A percentile compares a stretch with the other conserved stretches of the same genome.
These are phyloP conservation scores for Clitopilus hobsonii DNA, from an alignment of 768 basidiomycete species.

Conservation along the genomic window DNA sequence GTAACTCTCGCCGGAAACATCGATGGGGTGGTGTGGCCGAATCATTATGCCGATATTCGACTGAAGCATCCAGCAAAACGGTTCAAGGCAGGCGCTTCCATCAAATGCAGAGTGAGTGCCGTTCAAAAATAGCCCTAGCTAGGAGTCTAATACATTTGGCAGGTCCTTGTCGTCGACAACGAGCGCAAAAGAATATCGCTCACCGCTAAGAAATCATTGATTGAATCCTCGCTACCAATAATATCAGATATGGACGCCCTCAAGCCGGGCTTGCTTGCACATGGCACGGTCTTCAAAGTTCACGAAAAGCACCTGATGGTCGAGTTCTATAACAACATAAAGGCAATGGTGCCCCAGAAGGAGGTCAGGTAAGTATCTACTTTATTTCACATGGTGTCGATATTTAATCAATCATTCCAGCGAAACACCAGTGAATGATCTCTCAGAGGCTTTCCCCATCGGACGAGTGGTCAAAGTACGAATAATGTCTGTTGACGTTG, in stretches of 20 bases:
- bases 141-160: background rate
- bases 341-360: constrained; percentile 72
- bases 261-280: constrained; percentile 63
- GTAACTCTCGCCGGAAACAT: constrained; percentile 83
- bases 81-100: constrained; percentile 76
- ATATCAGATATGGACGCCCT: constrained; percentile 63
- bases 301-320: constrained; percentile 76
- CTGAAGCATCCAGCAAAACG: constrained; percentile 90
- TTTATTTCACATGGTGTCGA: too few species aligned
- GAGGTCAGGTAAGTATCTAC: constrained; percentile 70
- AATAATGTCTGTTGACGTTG: constrained; percentile 58
- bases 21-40: constrained; percentile 91
- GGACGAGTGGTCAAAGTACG: constrained; percentile 86
- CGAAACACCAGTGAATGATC: constrained; percentile 54
- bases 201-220: constrained; percentile 87
- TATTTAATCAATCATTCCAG: constrained; percentile 32
- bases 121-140: background rate
- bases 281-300: constrained; percentile 84
- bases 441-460: constrained; percentile 61
- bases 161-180: constrained; percentile 83
- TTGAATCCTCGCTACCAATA: constrained; percentile 76
- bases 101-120: constrained; percentile 77
- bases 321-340: constrained; percentile 87
- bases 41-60: constrained; percentile 92
- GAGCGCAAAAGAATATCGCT: constrained; percentile 77